phyloP scores from a whole-genome alignment of 2,329 filamentous ascomycete species.

The Gremmenia infestans region DNA sequence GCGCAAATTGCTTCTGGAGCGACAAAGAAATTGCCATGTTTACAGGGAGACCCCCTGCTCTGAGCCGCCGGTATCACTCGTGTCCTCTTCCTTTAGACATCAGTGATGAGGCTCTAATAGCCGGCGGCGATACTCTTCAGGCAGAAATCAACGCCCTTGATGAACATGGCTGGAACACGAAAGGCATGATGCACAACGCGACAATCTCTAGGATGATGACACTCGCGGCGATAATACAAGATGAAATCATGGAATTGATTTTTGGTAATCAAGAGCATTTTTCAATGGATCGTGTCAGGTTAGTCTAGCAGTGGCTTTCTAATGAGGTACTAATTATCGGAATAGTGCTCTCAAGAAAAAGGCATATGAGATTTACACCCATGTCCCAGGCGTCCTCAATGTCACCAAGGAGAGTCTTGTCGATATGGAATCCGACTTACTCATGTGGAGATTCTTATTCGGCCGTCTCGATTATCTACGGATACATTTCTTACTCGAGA shows the following conservation, averaged over 20 bases:
- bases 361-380: constrained; percentile 3
- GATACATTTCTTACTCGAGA: constrained; percentile 15
- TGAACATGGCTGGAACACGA: constrained; percentile 36
- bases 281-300: constrained; percentile 15
- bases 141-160: constrained; percentile 30
- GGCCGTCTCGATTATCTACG: constrained; percentile 12
- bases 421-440: background rate
- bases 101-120: constrained; percentile 33
- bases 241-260: constrained; percentile 19
- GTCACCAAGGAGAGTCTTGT: constrained; percentile 10
- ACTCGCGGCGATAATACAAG: constrained; percentile 7
- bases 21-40: constrained; percentile 38
- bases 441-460: constrained; percentile 12
- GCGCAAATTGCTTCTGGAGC: constrained; percentile 13
- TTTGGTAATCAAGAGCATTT: constrained; percentile 9
- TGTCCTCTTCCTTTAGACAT: constrained; percentile 39
- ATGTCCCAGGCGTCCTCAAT: constrained; percentile 3
- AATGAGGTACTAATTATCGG: background rate
- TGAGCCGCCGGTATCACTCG: constrained; percentile 34
- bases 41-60: constrained; percentile 38
- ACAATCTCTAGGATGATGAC: constrained; percentile 23
- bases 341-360: constrained; percentile 10
- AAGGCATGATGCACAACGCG: constrained; percentile 28
- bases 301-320: background rate
- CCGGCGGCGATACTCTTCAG: constrained; percentile 26